phyloP scores from a whole-genome alignment of 2,329 filamentous ascomycete genomes.

The Botryotinia globosa region DNA sequence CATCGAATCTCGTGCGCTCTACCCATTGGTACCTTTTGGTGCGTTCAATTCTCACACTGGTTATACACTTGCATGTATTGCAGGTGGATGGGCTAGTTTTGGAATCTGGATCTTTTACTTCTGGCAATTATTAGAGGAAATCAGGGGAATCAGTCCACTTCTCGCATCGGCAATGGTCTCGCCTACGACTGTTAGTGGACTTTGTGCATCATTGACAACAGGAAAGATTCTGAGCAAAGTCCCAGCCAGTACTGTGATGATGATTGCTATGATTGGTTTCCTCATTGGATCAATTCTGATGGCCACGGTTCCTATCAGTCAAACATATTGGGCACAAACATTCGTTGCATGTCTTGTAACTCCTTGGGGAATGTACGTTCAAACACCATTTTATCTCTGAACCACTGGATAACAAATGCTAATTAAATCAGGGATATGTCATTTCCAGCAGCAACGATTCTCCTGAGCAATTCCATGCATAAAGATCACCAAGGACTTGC shows the following conservation, averaged over 20 bases:
- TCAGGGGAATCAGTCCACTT: constrained; percentile 37
- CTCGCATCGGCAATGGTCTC: constrained; percentile 36
- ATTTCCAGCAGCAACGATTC: constrained; percentile 51
- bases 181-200: constrained; percentile 35
- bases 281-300: constrained; percentile 40
- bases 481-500: constrained; percentile 51
- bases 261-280: constrained; percentile 41
- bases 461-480: constrained; percentile 51
- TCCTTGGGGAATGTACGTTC: constrained; percentile 43
- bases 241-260: constrained; percentile 39
- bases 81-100: constrained; percentile 33
- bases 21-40: constrained; percentile 58
- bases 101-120: constrained; percentile 36
- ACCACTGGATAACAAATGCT: not conserved
- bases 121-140: constrained; percentile 29
- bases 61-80: constrained; percentile 44
- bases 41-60: constrained; percentile 47
- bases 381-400: not conserved
- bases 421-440: constrained; percentile 50
- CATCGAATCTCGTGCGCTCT: constrained; percentile 45
- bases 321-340: constrained; percentile 60
- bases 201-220: constrained; percentile 39
- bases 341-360: constrained; percentile 59
- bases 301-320: constrained; percentile 28
- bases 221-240: constrained; percentile 39